These are phyloP conservation scores for Backusella tarrabulga DNA, from an alignment of 192 early-diverging fungal genomes.

Conservation along the genomic window DNA sequence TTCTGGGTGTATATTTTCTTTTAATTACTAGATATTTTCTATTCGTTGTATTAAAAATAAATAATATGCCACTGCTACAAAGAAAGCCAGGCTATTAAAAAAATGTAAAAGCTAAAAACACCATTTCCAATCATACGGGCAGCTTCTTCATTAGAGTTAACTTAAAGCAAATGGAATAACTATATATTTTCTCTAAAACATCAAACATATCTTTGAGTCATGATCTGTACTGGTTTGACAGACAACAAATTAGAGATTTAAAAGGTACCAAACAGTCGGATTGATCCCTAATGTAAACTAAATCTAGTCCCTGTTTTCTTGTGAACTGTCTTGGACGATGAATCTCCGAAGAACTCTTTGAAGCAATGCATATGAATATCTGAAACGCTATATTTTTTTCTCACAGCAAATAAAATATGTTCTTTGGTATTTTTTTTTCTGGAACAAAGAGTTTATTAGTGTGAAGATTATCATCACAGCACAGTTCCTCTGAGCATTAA, in stretches of 20 bases:
- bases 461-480: not conserved
- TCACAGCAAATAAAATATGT: not conserved
- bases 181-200: too few species aligned
- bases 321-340: not conserved
- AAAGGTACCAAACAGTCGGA: not conserved
- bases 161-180: too few species aligned
- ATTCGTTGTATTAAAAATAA: not conserved
- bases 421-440: not conserved
- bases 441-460: not conserved
- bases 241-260: not conserved
- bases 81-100: not conserved
- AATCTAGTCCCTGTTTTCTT: not conserved
- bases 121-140: too few species aligned
- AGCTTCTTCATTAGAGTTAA: too few species aligned
- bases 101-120: not conserved
- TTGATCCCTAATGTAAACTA: not conserved
- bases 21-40: not conserved
- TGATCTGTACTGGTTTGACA: not conserved
- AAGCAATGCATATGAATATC: too few species aligned
- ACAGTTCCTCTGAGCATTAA: not conserved
- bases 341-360: too few species aligned
- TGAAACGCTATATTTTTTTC: too few species aligned
- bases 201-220: too few species aligned
- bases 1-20: too few species aligned
- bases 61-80: not conserved